Evolutionary conservation across 306 rosid genomes (phyloP).

Genomic region (Biancaea sappan): DNA sequence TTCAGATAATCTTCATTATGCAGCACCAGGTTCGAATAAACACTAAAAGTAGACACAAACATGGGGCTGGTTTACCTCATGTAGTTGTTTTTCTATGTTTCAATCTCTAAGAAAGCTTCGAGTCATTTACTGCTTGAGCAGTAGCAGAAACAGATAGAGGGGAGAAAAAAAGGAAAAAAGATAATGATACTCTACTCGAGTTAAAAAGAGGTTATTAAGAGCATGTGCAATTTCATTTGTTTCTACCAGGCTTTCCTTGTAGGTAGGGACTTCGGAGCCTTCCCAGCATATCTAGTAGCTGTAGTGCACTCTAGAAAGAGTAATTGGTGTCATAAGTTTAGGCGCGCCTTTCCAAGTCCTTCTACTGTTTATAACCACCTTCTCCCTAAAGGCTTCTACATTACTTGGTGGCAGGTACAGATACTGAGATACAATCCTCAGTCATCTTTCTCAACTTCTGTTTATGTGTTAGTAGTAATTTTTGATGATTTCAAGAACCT

Average conservation of each 20-base stretch:
- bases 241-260: constrained; percentile 51
- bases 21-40: too few species aligned
- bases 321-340: constrained; percentile 48
- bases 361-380: constrained; percentile 40
- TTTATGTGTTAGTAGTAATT: neutral
- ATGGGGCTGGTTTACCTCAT: neutral
- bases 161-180: neutral
- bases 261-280: constrained; percentile 58
- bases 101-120: neutral
- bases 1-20: neutral
- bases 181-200: too few species aligned
- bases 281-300: constrained; percentile 49
- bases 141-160: neutral
- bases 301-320: constrained; percentile 50
- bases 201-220: too few species aligned
- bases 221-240: neutral
- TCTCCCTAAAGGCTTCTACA: constrained; percentile 60
- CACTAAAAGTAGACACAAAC: neutral
- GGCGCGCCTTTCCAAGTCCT: constrained; percentile 60
- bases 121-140: neutral
- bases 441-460: too few species aligned
- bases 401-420: constrained; percentile 58
- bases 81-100: neutral
- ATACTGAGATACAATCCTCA: too few species aligned
- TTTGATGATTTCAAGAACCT: constrained; percentile 37